A percentile compares a stretch with the other conserved stretches of the same genome.
phyloP scores from a whole-genome alignment of 495 filamentous ascomycete genomes.

The Aspergillus ostianus region DNA sequence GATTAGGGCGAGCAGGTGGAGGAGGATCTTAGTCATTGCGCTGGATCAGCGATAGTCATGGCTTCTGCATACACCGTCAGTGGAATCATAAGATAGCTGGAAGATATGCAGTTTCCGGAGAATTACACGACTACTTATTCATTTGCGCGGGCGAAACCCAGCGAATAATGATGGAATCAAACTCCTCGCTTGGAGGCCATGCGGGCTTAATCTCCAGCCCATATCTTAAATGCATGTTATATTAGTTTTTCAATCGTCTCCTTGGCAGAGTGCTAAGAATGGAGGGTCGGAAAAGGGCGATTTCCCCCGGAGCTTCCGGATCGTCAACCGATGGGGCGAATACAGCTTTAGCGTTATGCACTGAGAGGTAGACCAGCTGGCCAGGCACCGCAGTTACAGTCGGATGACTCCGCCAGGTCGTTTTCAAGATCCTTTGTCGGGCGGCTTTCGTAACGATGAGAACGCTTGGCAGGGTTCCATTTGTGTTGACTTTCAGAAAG shows the following conservation, averaged over 20 bases:
- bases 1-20: constrained; percentile 1
- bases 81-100: not conserved
- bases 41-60: not conserved
- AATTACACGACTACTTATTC: not conserved
- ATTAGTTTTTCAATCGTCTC: not conserved
- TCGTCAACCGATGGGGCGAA: not conserved
- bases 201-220: too few species aligned
- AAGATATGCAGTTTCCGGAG: not conserved
- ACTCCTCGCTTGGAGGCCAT: too few species aligned
- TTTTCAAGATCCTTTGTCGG: not conserved
- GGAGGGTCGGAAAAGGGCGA: not conserved
- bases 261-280: not conserved
- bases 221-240: too few species aligned
- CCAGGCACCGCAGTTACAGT: not conserved
- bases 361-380: not conserved
- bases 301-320: too few species aligned
- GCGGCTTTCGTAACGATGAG: not conserved
- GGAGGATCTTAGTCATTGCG: not conserved
- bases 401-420: not conserved
- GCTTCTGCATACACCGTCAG: not conserved
- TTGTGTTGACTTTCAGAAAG: not conserved
- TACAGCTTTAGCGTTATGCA: not conserved
- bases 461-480: not conserved
- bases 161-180: too few species aligned
- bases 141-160: too few species aligned